Base-by-base conservation (phyloP, 1,284 basidiomycete genomes). In the Schizophyllum amplum region DNA sequence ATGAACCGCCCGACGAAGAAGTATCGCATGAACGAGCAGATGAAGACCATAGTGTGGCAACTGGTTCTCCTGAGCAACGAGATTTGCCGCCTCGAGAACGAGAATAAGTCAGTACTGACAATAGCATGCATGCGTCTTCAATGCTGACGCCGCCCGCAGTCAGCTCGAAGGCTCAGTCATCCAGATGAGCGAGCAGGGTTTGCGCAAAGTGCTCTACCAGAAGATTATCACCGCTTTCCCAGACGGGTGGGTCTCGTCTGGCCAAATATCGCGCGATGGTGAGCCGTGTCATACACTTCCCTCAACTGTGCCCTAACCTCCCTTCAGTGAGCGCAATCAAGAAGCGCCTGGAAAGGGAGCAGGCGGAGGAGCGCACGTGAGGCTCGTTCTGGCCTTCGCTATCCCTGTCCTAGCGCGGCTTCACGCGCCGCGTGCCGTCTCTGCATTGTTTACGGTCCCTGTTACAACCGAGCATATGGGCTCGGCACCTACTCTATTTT, bases 101-200 rank as follows among this genome's bases (percentile, higher is more conserved):
- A 90, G 80, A 90, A 90, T 71, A 88, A 89, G 87, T 90, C 66
- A 26, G 86, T 79, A n/a, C n/a, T n/a, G n/a, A n/a, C n/a, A n/a
- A n/a, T 24, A 47, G 57, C 57, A 42, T 56, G n/a, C 47, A 55
- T 56, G 11, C 11, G 54, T n/a, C 20, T 24, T 57, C 20, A 20
- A 13, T 61, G 54, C 52, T 60, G 50, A 56, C 53, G 24, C 23
- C 47, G 49, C 56, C 42, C 25, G 22, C 60, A 90, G 88, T 64
- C 68, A 74, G 20, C 70, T 89, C 47, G 89, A 91, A 65, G 80
- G 80, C 5, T 82, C 76, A 23, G 81, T 83, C 48, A 75, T 82
- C 53, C 80, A 84, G 63, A 82, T 90, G 9, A 90, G 86, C 65
- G 89, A 91, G 65, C 89, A 91, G 69, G 87, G 87, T 1, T 69